Percentiles rank a stretch among this genome's conserved stretches.
Evolutionary conservation across 257 asterid genomes (phyloP).

Genomic region (Anisodus acutangulus): DNA sequence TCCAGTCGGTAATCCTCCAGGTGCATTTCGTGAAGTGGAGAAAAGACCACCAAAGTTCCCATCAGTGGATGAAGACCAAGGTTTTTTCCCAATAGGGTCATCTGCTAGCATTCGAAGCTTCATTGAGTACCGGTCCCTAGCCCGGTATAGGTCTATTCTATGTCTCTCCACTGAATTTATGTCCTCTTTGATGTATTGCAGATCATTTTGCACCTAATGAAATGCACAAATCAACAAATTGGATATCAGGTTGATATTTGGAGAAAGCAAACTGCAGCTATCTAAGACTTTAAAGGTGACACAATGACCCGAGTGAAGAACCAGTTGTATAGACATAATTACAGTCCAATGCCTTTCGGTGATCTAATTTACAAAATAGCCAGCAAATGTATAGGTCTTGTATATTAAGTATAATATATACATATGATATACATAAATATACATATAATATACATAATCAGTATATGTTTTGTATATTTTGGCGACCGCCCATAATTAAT

Average conservation of each 20-base stretch:
- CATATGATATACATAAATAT: no score
- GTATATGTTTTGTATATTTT: no score
- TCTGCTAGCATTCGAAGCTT: slow-evolving; percentile 63
- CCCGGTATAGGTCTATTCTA: slow-evolving; percentile 65
- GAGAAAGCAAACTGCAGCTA: slow-evolving; percentile 24
- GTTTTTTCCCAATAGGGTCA: slow-evolving; percentile 50
- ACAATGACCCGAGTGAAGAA: slow-evolving; percentile 22
- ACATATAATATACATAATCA: no score
- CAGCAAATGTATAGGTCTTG: no score
- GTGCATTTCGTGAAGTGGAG: slow-evolving; percentile 57
- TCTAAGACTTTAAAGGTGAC: neutral
- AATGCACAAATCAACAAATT: slow-evolving; percentile 27
- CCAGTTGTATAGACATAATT: neutral
- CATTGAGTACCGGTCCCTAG: slow-evolving; percentile 69
- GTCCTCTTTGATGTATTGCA: slow-evolving; percentile 69
- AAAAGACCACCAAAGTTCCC: slow-evolving; percentile 51
- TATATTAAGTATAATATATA: no score
- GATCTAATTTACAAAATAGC: no score
- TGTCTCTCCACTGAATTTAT: slow-evolving; percentile 68
- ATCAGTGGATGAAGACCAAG: slow-evolving; percentile 53
- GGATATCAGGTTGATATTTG: neutral
- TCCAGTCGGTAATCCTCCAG: slow-evolving; percentile 52
- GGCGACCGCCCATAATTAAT: no score
- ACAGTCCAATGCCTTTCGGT: no score
- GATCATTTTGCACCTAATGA: slow-evolving; percentile 65